phyloP scores from a whole-genome alignment of 805 yeast genomes.

The Candida xiaguanensis region DNA sequence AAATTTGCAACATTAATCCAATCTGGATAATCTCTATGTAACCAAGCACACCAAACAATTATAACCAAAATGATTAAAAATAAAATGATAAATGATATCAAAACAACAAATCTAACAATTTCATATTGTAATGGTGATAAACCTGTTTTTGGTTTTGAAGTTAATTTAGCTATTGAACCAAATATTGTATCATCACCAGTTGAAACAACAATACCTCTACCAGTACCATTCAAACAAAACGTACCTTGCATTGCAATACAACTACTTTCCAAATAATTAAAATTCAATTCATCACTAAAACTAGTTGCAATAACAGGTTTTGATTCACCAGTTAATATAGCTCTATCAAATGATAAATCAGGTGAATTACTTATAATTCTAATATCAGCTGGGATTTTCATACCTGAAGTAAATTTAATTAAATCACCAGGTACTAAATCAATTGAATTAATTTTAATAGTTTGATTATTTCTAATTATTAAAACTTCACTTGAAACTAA shows the following conservation, averaged over 20 bases:
- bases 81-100: slow-evolving; percentile 22
- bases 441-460: slow-evolving; percentile 24
- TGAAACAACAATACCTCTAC: slow-evolving; percentile 40
- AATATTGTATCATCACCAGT: slow-evolving; percentile 42
- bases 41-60: slow-evolving; percentile 44
- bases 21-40: slow-evolving; percentile 31
- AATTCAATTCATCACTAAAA: slow-evolving; percentile 17
- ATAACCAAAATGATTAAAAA: slow-evolving; percentile 25
- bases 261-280: slow-evolving; percentile 40
- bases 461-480: slow-evolving; percentile 34
- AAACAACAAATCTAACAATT: slow-evolving; percentile 31
- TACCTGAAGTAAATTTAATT: slow-evolving; percentile 32
- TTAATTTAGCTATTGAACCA: slow-evolving; percentile 43
- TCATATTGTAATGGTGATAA: slow-evolving; percentile 42
- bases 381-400: slow-evolving; percentile 41
- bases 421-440: slow-evolving; percentile 45
- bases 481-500: slow-evolving; percentile 39
- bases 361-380: slow-evolving; percentile 34
- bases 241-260: slow-evolving; percentile 48
- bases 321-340: slow-evolving; percentile 49
- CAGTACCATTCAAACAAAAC: slow-evolving; percentile 40
- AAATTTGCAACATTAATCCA: slow-evolving; percentile 41
- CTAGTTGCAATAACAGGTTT: slow-evolving; percentile 31
- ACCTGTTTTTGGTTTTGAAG: slow-evolving; percentile 36
- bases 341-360: slow-evolving; percentile 42